Base-by-base conservation (phyloP, 805 yeast species). In the Lipomyces yamadae region DNA sequence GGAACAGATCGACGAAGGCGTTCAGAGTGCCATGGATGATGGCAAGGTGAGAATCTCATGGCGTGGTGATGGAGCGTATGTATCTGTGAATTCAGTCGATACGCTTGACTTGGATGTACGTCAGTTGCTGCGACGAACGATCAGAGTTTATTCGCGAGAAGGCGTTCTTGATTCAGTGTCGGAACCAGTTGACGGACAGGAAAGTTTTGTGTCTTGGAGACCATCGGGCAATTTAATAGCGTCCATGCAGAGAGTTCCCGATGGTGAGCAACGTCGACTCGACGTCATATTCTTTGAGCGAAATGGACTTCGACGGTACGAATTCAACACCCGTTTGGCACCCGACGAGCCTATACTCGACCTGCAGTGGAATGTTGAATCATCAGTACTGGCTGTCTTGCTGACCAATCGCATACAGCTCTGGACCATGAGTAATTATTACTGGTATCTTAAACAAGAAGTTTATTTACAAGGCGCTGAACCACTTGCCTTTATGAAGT, bases 1-100 rank as follows among this genome's bases (percentile, higher is more conserved):
- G 0, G 84, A 86, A 48, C 84, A 83, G 70, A 84, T 87, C 2
- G 96, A 94, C 73, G 78, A 81, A 45, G 98, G 98, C 56, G 55
- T 80, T 0, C 72, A 85, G 5, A 84, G 92, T 1, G 75, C 75
- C 0, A 81, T 81, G 72, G 98, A 94, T 75, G 76, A 78, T 4
- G 75, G 76, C 15, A 65, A 76, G 3, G 80, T 80, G 5, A 77
- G 79, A 56, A 83, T 95, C 18, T 87, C 97, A 54, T 95, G 99
- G 99, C 85, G 99, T 74, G 97, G 98, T 15, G 99, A 95, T 76
- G 90, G 97, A 74, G 93, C 90, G 70, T 92, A 79, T 74, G 88
- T 95, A 72, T 86, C 90, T 1, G 81, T 95, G 1, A 84, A 88
- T 30, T 81, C 89, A 0, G 78, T 87, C 39, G 96, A 90, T 72